These are phyloP conservation scores for Wickerhamiella vanderwaltii DNA, from an alignment of 805 yeast species.

Conservation along the genomic window DNA sequence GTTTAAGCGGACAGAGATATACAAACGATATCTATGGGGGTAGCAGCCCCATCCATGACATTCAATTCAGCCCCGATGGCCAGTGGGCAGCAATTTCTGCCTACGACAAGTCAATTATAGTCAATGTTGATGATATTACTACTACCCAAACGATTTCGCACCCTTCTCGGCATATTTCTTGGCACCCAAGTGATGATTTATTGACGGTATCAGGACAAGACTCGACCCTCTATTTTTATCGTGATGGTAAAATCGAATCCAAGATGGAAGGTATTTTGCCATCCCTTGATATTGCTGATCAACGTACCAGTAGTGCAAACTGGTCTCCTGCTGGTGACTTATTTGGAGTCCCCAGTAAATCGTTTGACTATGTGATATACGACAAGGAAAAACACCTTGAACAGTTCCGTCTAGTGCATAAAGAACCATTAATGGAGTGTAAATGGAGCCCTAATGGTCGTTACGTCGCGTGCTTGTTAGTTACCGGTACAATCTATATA, in stretches of 20 bases:
- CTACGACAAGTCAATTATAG: slow-evolving; percentile 26
- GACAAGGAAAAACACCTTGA: slow-evolving; percentile 22
- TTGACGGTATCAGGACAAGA: slow-evolving; percentile 27
- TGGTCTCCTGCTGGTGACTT: slow-evolving; percentile 64
- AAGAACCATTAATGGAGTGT: slow-evolving; percentile 36
- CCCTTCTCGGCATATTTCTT: slow-evolving; percentile 36
- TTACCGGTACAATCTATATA: slow-evolving; percentile 40
- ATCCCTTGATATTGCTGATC: slow-evolving; percentile 25
- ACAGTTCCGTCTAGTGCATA: slow-evolving; percentile 20
- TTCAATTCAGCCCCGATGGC: slow-evolving; percentile 28
- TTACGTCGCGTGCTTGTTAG: slow-evolving; percentile 45
- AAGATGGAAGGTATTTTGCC: slow-evolving; percentile 24
- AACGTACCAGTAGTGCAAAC: slow-evolving; percentile 41
- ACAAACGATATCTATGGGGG: slow-evolving; percentile 21
- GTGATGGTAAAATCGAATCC: not conserved
- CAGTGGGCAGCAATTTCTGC: slow-evolving; percentile 28
- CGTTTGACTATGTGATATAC: slow-evolving; percentile 24
- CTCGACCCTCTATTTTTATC: slow-evolving; percentile 26
- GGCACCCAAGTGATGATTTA: slow-evolving; percentile 24
- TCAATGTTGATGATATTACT: slow-evolving; percentile 27
- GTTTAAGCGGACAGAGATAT: slow-evolving; percentile 18
- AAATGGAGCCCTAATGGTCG: slow-evolving; percentile 52
- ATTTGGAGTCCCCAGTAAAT: slow-evolving; percentile 54
- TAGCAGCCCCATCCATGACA: slow-evolving; percentile 27
- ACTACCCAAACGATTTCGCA: slow-evolving; percentile 33